phyloP scores from a whole-genome alignment of 345 rosid species.

The Salix suchowensis region DNA sequence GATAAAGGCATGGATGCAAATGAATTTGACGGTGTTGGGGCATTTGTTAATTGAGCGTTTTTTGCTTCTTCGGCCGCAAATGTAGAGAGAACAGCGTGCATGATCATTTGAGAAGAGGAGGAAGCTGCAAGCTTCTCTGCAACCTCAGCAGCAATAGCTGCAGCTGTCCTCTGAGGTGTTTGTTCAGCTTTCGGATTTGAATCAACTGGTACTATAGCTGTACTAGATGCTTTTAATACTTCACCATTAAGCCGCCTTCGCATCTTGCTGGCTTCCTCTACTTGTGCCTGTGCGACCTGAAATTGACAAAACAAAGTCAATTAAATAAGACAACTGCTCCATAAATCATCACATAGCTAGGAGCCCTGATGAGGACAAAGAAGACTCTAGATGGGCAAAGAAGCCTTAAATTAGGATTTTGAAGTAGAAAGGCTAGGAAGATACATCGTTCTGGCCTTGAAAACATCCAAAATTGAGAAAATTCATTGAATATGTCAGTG shows the following conservation, averaged over 20 bases:
- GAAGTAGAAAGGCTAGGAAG: background rate
- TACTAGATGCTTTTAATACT: conserved; percentile 28
- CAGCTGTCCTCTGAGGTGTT: conserved; percentile 62
- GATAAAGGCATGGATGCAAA: conserved; percentile 24
- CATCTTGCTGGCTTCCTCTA: conserved; percentile 69
- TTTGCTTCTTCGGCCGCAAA: conserved; percentile 93
- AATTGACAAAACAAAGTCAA: conserved; percentile 7
- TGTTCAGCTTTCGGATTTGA: conserved; percentile 38
- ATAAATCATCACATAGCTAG: background rate
- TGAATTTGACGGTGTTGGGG: conserved; percentile 28
- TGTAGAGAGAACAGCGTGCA: conserved; percentile 84
- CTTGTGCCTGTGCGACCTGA: conserved; percentile 77
- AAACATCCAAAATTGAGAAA: background rate
- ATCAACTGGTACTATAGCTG: conserved; percentile 26
- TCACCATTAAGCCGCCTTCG: conserved; percentile 54
- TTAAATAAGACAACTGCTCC: background rate
- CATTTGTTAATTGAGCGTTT: conserved; percentile 42
- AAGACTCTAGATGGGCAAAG: background rate
- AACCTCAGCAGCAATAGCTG: conserved; percentile 94
- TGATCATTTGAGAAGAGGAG: conserved; percentile 82
- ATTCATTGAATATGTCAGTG: background rate
- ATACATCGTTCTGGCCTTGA: background rate
- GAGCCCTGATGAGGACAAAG: background rate
- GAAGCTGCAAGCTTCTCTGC: conserved; percentile 88
- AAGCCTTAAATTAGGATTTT: background rate